These are phyloP conservation scores for Guadua angustifolia DNA, from an alignment of 176 grass and related monocot genomes.

Conservation along the genomic window DNA sequence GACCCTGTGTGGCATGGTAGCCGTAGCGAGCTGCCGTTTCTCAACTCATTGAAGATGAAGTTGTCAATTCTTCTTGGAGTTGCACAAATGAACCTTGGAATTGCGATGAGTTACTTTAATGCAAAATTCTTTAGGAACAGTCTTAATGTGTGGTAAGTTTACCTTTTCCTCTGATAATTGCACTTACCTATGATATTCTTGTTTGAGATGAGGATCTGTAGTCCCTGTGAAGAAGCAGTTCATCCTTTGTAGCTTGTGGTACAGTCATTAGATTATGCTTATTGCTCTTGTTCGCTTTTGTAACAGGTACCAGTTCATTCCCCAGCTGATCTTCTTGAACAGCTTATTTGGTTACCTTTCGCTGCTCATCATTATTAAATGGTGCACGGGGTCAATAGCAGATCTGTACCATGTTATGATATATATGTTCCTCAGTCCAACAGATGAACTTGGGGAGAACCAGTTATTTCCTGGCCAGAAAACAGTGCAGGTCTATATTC, in stretches of 20 bases:
- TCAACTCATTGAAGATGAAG: slow-evolving; percentile 98
- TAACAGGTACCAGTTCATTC: slow-evolving; percentile 82
- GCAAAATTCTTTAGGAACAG: slow-evolving; percentile 70
- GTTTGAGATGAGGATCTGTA: slow-evolving; percentile 5
- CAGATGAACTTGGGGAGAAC: slow-evolving; percentile 87
- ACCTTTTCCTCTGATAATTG: not conserved
- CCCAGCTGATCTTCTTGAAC: slow-evolving; percentile 94
- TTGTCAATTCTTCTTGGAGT: slow-evolving; percentile 93
- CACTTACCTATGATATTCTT: slow-evolving; percentile 4
- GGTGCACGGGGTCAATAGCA: slow-evolving; percentile 89
- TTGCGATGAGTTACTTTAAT: slow-evolving; percentile 92
- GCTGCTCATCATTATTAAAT: slow-evolving; percentile 85
- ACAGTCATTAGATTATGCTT: slow-evolving; percentile 25
- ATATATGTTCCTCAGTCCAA: slow-evolving; percentile 97
- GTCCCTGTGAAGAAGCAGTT: not conserved
- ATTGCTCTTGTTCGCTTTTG: slow-evolving; percentile 19
- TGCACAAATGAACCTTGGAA: slow-evolving; percentile 95
- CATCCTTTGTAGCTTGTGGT: slow-evolving; percentile 20
- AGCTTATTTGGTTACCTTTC: slow-evolving; percentile 94
- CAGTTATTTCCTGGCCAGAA: slow-evolving; percentile 91
- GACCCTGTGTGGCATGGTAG: slow-evolving; percentile 87
- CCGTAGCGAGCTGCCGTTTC: slow-evolving; percentile 83
- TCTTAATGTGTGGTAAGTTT: slow-evolving; percentile 78
- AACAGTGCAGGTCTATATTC: slow-evolving; percentile 67
- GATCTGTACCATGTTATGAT: slow-evolving; percentile 98